Evolutionary conservation across 176 grass and related monocot species (phyloP), one percentile per base, ranked within the genome.

Genomic region (Pontederia crassipes): DNA sequence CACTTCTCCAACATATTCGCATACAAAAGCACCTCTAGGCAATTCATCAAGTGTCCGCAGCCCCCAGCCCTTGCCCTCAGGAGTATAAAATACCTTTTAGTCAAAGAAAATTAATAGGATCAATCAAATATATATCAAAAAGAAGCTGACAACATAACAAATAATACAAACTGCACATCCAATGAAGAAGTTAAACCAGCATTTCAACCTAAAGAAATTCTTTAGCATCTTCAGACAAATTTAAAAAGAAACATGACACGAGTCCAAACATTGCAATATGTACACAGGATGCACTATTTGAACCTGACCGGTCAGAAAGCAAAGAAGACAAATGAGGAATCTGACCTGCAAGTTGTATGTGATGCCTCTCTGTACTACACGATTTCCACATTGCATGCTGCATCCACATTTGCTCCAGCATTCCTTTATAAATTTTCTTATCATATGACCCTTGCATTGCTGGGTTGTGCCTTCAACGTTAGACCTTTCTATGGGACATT

Each of bases 381-480:
- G 85, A 32, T 95, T 89, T 46, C 82, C 85, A 66, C 85, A 95
- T 40, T 82, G 79, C 79, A 72, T 89, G 13, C 58, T 82, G 66
- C 89, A 95, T 9, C 89, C 82, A 76, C 82, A 95, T 61, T 89
- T 95, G 59, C 70, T 81, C 85, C 85, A 95, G 64, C 89, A 95
- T 65, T 95, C 89, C 49, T 95, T 89, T n/a, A 95, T 72, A 71
- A 95, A 95, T 65, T 79, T 89, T 71, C 76, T 85, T 12, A 72
- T 51, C 46, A 86, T 55, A 80, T 95, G 89, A 2, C 89, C 89
- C 54, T 81, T 95, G 53, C 89, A 95, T 26, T 77, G 28, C 49
- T 61, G 70, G 11, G 79, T 73, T 69, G 40, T 71, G 61, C 17
- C 27, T 26, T 58, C 48, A 63, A 71, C 73, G 64, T 82, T 79